Evolutionary conservation across 2,329 filamentous ascomycete genomes (phyloP), one percentile per base, ranked within the genome.

Genomic region (Alternaria consortialis): DNA sequence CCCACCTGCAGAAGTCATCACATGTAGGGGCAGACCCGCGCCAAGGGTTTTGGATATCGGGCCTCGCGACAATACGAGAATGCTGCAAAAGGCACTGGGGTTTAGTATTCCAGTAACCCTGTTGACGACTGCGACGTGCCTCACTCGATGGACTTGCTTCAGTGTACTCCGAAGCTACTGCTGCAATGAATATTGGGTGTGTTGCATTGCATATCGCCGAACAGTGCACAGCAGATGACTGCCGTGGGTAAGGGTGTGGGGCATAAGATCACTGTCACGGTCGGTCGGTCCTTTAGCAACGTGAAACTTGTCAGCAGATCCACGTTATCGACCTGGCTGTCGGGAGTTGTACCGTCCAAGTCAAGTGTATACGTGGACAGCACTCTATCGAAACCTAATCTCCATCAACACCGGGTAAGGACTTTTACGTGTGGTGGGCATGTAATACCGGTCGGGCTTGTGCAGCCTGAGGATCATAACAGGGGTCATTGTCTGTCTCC

Each of bases 101-200:
- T 40, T 44, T 57, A 58, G 29, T 32, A 50, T 54, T 53, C 31
- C 32, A 52, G 56, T 15, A 31, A 17, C 51, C 46, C 32, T 50
- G 31, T 50, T 25, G 15, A 37, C 15, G 12, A 25, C 32, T 27
- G 46, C 46, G 46, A 50, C 13, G 34, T 36, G 51, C 13, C 53
- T 43, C 55, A 48, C 31, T 62, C 42, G 44, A 68, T 68, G 64
- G 65, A 63, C 51, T 44, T 54, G 54, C 52, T 46, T 63, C 48
- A 55, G 60, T 56, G 58, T 64, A 36, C 53, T 65, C 67, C 66
- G 69, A 65, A 63, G 66, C 67, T 69, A 71, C 66, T 65, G 63
- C 62, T 67, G 58, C 64, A 47, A 63, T 60, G 48, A 60, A 56
- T 58, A 67, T 67, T 68, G 64, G 54, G 55, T 65, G 56, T 61